A percentile compares a stretch with the other conserved stretches of the same genome.
Conservation (phyloP, 306 rosid genomes). For the Geum urbanum region DNA sequence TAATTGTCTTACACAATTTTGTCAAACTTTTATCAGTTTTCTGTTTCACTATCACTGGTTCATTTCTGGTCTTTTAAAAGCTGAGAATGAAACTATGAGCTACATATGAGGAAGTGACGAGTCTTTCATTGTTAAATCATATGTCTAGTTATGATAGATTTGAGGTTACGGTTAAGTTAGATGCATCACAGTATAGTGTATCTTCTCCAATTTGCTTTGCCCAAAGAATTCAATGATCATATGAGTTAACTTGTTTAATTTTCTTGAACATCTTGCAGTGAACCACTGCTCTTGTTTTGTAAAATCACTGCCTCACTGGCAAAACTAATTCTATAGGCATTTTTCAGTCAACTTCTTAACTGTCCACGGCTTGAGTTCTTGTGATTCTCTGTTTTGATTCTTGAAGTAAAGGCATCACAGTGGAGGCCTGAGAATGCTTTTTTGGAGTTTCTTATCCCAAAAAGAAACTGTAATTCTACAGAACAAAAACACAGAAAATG, state of each 20-base stretch:
- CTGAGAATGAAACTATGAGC: background rate
- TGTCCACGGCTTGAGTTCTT: background rate
- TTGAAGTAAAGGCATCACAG: background rate
- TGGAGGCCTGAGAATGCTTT: background rate
- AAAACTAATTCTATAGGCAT: background rate
- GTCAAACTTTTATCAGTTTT: conserved; percentile 7
- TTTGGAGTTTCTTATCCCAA: background rate
- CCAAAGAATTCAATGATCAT: background rate
- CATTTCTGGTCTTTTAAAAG: background rate
- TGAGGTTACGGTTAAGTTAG: too few species aligned
- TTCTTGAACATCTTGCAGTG: background rate
- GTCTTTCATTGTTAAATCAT: background rate
- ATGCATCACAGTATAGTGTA: background rate
- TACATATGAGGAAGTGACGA: background rate
- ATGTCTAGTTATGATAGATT: too few species aligned
- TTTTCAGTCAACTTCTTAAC: background rate
- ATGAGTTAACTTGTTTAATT: background rate
- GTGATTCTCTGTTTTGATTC: background rate
- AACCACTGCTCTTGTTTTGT: background rate
- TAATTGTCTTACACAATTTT: background rate
- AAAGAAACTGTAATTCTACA: background rate
- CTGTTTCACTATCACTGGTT: background rate
- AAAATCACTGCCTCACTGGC: background rate
- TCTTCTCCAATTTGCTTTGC: background rate
- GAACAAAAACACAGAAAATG: background rate